Conservation (phyloP, 2,329 filamentous ascomycete genomes). For the Trichoderma sp. region DNA sequence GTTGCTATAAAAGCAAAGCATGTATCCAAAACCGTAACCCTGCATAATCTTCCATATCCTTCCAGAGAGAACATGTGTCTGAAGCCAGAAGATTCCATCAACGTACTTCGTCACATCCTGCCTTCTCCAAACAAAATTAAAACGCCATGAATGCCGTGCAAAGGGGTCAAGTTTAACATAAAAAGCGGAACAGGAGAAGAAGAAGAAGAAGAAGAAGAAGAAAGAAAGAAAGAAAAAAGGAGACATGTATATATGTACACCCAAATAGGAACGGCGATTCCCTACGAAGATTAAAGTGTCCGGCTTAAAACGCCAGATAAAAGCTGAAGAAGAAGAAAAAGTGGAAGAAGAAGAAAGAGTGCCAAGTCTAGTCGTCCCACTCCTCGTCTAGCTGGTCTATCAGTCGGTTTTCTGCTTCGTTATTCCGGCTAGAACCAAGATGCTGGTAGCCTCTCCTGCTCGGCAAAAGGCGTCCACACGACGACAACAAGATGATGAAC, state of each 20-base stretch:
- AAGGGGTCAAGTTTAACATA: not conserved
- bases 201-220: not conserved
- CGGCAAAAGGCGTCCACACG: conserved; percentile 64
- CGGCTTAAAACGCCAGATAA: not conserved
- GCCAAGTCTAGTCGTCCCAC: conserved; percentile 69
- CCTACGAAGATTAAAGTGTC: not conserved
- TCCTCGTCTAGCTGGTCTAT: conserved; percentile 97
- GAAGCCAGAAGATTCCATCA: not conserved
- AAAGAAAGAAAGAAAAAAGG: not conserved
- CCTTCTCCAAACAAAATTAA: not conserved
- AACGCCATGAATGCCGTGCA: conserved; percentile 25
- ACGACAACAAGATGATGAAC: conserved; percentile 65
- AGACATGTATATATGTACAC: conserved; percentile 13
- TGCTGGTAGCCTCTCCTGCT: conserved; percentile 64
- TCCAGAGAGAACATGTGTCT: not conserved
- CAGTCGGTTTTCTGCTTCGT: conserved; percentile 85
- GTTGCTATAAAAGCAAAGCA: not conserved
- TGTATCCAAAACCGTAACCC: not conserved
- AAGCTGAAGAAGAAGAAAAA: conserved; percentile 7
- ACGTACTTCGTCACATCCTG: not conserved
- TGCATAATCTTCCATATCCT: not conserved
- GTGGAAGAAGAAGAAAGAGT: conserved; percentile 10
- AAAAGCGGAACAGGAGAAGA: not conserved
- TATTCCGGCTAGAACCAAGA: conserved; percentile 52
- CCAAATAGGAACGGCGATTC: conserved; percentile 6